A percentile compares a stretch with the other conserved stretches of the same genome.
Conservation (phyloP, 2,329 filamentous ascomycete species). For the Alternaria ventricosa region DNA sequence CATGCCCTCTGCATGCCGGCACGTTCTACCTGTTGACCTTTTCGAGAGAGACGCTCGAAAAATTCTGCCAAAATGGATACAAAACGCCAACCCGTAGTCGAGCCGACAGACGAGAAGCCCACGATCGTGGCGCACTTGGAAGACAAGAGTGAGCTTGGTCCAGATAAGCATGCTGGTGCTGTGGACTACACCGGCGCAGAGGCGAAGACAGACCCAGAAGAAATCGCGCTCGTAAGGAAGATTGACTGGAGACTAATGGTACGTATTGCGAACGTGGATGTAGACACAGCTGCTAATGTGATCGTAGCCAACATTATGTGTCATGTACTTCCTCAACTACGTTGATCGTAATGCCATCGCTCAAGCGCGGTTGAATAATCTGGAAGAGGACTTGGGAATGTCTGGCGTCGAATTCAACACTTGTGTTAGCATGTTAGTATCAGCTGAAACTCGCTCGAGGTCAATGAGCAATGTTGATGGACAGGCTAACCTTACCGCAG, state of each 20-base stretch:
- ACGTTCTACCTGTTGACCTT: neutral
- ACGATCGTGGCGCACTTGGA: conserved; percentile 16
- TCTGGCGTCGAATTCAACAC: conserved; percentile 36
- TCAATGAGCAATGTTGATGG: neutral
- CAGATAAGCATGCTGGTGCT: conserved; percentile 19
- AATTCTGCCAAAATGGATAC: conserved; percentile 1
- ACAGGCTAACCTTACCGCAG: conserved; percentile 5
- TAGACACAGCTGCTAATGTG: neutral
- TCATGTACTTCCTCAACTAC: conserved; percentile 53
- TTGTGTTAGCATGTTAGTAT: conserved; percentile 57
- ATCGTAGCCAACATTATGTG: conserved; percentile 48
- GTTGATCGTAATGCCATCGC: conserved; percentile 70
- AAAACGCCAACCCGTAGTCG: conserved; percentile 12
- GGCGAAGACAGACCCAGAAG: conserved; percentile 40
- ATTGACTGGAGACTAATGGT: conserved; percentile 43
- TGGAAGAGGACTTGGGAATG: conserved; percentile 60
- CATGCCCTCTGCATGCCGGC: neutral
- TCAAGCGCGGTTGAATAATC: conserved; percentile 66
- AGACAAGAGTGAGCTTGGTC: conserved; percentile 25
- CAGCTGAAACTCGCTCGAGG: neutral
- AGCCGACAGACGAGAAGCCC: conserved; percentile 23
- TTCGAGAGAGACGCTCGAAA: neutral
- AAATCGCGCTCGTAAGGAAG: conserved; percentile 43
- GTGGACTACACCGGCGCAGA: conserved; percentile 41
- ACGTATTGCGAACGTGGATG: neutral